These are phyloP conservation scores for Lippia alba DNA, from an alignment of 305 asterid genomes.

Conservation along the genomic window DNA sequence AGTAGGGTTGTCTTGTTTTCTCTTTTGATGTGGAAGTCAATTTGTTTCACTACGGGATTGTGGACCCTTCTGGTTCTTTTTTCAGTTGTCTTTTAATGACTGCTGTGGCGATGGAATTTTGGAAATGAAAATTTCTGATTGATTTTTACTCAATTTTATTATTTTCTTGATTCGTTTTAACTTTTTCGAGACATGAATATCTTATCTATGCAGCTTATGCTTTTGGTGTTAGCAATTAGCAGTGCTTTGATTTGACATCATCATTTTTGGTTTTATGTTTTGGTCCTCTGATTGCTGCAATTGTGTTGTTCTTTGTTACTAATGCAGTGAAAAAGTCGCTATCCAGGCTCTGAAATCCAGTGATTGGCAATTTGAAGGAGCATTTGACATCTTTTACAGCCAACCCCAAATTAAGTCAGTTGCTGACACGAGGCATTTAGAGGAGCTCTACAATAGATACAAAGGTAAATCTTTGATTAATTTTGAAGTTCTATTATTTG, in stretches of 20 bases:
- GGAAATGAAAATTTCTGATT: neutral
- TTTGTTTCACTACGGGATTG: constrained; percentile 12
- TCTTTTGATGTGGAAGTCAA: constrained; percentile 8
- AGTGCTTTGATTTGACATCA: constrained; percentile 10
- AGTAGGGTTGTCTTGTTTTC: neutral
- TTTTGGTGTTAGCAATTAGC: neutral
- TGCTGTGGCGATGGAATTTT: neutral
- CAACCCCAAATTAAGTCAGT: constrained; percentile 75
- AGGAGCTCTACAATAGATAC: constrained; percentile 93
- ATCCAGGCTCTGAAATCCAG: constrained; percentile 85
- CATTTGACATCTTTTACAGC: constrained; percentile 90
- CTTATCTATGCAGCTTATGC: constrained; percentile 6
- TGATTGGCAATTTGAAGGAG: constrained; percentile 98
- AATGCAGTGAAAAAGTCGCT: constrained; percentile 85
- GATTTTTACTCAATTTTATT: neutral
- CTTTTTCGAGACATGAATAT: constrained; percentile 4
- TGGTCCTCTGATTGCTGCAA: constrained; percentile 10
- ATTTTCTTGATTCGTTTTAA: constrained; percentile 14
- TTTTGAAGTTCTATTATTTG: constrained; percentile 19
- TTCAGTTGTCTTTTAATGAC: neutral
- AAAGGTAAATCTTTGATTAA: constrained; percentile 57
- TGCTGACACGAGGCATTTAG: constrained; percentile 87
- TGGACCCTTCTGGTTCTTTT: neutral
- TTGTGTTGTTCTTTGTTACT: constrained; percentile 29
- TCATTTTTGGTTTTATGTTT: neutral